Evolutionary conservation across 2,329 filamentous ascomycete species (phyloP).

Genomic region (Diaporthe vaccinii): DNA sequence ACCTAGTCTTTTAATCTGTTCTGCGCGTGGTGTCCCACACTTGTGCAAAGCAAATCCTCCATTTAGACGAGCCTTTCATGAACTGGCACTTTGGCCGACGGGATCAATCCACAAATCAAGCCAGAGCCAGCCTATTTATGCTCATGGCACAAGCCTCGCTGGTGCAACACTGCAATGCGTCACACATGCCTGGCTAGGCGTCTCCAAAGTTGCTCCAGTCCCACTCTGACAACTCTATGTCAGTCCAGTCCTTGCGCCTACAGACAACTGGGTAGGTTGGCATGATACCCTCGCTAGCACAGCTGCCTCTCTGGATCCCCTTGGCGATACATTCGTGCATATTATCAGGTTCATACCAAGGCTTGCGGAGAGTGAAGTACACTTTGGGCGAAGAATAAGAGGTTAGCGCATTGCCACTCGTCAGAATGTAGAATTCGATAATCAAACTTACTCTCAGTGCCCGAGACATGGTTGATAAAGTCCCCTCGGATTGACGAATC

Average conservation of each 20-base stretch:
- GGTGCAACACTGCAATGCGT: background rate
- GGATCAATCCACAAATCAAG: background rate
- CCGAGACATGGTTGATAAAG: background rate
- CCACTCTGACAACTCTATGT: background rate
- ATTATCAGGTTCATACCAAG: background rate
- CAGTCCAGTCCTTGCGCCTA: background rate
- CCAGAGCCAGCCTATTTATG: background rate
- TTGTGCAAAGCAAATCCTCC: background rate
- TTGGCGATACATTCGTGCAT: slow-evolving; percentile 8
- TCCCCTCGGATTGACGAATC: background rate
- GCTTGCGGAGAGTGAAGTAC: background rate
- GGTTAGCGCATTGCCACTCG: background rate
- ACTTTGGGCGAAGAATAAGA: background rate
- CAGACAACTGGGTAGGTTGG: background rate
- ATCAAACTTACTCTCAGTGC: slow-evolving; percentile 8
- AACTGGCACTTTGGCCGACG: background rate
- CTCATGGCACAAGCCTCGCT: background rate
- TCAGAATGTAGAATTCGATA: background rate
- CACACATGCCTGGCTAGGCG: background rate
- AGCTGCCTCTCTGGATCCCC: slow-evolving; percentile 6
- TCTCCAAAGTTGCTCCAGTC: background rate
- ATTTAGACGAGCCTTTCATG: background rate
- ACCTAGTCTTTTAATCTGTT: background rate
- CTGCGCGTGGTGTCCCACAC: background rate
- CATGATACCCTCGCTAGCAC: background rate